Evolutionary conservation across 805 yeast species (phyloP).

Genomic region (Candida ponderosae): DNA sequence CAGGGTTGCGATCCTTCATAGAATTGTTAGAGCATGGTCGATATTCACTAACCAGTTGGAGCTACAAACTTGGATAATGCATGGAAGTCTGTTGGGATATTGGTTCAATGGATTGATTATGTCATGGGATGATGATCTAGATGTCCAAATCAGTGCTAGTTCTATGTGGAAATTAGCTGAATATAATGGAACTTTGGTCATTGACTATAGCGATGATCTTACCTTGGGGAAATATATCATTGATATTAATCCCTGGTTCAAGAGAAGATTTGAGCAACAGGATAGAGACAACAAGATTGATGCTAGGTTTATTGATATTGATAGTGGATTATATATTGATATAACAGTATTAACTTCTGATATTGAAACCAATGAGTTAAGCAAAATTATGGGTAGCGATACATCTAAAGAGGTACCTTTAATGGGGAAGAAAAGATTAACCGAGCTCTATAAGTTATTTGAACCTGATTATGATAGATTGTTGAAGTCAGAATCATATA

Average conservation of each 20-base stretch:
- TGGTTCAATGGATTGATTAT: slow-evolving; percentile 53
- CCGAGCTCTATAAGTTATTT: slow-evolving; percentile 6
- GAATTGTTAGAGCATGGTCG: slow-evolving; percentile 18
- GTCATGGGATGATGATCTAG: slow-evolving; percentile 66
- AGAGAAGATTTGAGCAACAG: slow-evolving; percentile 38
- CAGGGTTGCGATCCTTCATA: slow-evolving; percentile 14
- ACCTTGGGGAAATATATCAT: slow-evolving; percentile 41
- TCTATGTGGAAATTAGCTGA: slow-evolving; percentile 7
- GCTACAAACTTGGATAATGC: slow-evolving; percentile 48
- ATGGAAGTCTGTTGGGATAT: slow-evolving; percentile 59
- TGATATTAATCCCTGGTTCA: slow-evolving; percentile 34
- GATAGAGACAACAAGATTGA: slow-evolving; percentile 53
- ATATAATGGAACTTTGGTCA: slow-evolving; percentile 5
- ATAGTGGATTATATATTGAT: slow-evolving; percentile 63
- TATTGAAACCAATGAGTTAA: neutral
- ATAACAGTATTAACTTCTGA: slow-evolving; percentile 37
- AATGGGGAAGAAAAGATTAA: neutral
- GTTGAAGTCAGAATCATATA: slow-evolving; percentile 1
- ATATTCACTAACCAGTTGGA: slow-evolving; percentile 8
- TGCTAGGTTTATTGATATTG: slow-evolving; percentile 64
- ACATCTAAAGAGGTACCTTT: neutral
- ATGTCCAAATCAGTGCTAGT: slow-evolving; percentile 47
- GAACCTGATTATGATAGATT: slow-evolving; percentile 7
- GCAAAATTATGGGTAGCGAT: neutral
- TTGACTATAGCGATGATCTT: slow-evolving; percentile 8